Base-by-base conservation (phyloP, 495 filamentous ascomycete species). In the Coniosporium apollinis region DNA sequence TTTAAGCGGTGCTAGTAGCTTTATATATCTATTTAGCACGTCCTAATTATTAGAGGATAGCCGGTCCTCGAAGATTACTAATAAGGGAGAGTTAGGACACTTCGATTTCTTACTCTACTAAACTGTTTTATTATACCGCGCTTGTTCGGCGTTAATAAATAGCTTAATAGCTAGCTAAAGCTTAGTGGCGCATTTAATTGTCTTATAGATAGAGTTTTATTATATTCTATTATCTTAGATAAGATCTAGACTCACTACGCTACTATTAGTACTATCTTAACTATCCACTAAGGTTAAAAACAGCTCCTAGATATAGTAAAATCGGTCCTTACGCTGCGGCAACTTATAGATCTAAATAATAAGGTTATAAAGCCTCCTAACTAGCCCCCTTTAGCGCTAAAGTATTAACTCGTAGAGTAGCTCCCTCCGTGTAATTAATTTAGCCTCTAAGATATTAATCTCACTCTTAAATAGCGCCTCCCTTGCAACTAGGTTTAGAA, bases 281-380 rank as follows among this genome's bases (percentile, higher is more conserved):
- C 22, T 30, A 25, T 19, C 13, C 14, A 22, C n/a, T 14, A 31
- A 31, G 10, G 37, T 19, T 16, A 37, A 30, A 24, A 36, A 29
- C 9, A n/a, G 4, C n/a, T 16, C 4, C 22, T 45, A 28, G 3
- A 36, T 8, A 9, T 6, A n/a, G 8, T 22, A 15, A 15, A 45
- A 33, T n/a, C 25, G 30, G 8, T 36, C 38, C n/a, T 25, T 18
- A 8, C 24, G 32, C 25, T 45, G 22, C 26, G 38, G 33, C 21
- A 33, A 45, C 19, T 28, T 14, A 15, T 30, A 28, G 19, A 45
- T 45, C 30, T 20, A 45, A 15, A 22, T 21, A 1, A 41, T 19
- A n/a, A 45, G 5, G 33, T 45, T 45, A 29, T 45, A 37, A 9
- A 45, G 38, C 42, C 41, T 45, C 19, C 42, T 33, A 29, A 41